phyloP scores from a whole-genome alignment of 495 filamentous ascomycete species.

The Trichocladium uniseriatum region DNA sequence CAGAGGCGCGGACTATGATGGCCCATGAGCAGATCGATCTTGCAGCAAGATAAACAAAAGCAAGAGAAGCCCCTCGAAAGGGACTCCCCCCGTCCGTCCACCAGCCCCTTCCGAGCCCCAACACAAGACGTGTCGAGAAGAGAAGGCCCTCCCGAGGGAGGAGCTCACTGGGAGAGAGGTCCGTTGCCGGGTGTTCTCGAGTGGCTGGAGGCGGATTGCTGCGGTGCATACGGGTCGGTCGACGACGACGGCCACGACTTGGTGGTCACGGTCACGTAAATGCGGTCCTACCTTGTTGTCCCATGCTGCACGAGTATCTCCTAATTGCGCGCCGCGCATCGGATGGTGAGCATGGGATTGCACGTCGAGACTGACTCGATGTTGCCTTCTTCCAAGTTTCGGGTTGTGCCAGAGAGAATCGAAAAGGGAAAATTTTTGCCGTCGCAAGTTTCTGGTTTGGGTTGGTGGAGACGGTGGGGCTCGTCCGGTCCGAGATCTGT shows the following conservation, averaged over 20 bases:
- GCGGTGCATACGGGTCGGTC: neutral
- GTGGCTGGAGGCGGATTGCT: slow-evolving; percentile 34
- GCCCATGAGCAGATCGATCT: slow-evolving; percentile 33
- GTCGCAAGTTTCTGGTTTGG: too few relatives aligned
- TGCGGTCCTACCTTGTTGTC: too few relatives aligned
- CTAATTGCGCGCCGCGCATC: too few relatives aligned
- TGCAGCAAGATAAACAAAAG: slow-evolving; percentile 30
- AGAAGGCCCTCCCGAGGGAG: slow-evolving; percentile 37
- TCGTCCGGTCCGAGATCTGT: too few relatives aligned
- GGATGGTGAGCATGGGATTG: too few relatives aligned
- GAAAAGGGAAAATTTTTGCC: too few relatives aligned
- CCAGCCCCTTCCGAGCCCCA: slow-evolving; percentile 38
- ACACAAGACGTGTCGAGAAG: slow-evolving; percentile 41
- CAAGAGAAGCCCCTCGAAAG: slow-evolving; percentile 9
- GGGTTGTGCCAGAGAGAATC: neutral
- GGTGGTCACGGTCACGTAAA: too few relatives aligned
- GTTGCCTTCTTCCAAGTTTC: neutral
- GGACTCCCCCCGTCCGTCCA: slow-evolving; percentile 12
- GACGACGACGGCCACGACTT: neutral
- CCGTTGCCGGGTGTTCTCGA: slow-evolving; percentile 19
- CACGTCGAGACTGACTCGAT: too few relatives aligned
- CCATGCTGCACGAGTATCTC: too few relatives aligned
- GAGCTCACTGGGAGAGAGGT: slow-evolving; percentile 14
- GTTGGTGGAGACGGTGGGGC: too few relatives aligned
- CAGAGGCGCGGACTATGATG: slow-evolving; percentile 47